phyloP scores from a whole-genome alignment of 192 early-diverging fungal species.

The Rhizoclosmatium sp. region DNA sequence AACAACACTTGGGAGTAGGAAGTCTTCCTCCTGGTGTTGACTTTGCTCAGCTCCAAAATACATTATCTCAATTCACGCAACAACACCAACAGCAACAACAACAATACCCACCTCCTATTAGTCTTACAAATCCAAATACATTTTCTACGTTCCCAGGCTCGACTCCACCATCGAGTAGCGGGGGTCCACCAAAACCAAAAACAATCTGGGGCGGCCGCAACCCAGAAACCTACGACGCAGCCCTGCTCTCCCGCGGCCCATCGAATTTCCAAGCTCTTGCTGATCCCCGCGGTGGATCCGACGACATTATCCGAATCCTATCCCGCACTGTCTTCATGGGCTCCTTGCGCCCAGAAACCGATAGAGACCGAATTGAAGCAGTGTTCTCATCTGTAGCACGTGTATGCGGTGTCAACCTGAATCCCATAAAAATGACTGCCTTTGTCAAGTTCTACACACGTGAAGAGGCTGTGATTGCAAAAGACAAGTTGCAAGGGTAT shows the following conservation, averaged over 20 bases:
- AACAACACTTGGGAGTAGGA: background rate
- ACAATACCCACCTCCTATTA: conserved; percentile 28
- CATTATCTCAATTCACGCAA: background rate
- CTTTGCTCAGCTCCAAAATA: background rate
- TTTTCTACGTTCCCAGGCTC: background rate
- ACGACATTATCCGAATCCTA: conserved; percentile 42
- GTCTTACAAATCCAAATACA: conserved; percentile 1
- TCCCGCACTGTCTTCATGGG: conserved; percentile 63
- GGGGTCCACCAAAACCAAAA: conserved; percentile 23
- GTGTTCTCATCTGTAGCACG: conserved; percentile 49
- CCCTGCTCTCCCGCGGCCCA: background rate
- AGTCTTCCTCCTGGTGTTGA: background rate
- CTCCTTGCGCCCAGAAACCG: conserved; percentile 45
- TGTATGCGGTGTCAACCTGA: conserved; percentile 63
- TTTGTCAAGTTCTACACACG: conserved; percentile 62
- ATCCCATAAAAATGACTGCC: conserved; percentile 57
- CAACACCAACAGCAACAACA: background rate
- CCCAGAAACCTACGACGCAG: conserved; percentile 16
- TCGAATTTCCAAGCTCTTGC: background rate
- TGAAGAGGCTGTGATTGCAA: conserved; percentile 54
- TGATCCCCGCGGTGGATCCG: background rate
- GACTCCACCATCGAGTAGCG: background rate
- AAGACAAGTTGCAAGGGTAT: conserved; percentile 42
- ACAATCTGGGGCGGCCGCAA: conserved; percentile 32
- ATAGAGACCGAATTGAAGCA: conserved; percentile 48